Conservation (phyloP, 1,139 yeast species). For the Pichia sp. region DNA sequence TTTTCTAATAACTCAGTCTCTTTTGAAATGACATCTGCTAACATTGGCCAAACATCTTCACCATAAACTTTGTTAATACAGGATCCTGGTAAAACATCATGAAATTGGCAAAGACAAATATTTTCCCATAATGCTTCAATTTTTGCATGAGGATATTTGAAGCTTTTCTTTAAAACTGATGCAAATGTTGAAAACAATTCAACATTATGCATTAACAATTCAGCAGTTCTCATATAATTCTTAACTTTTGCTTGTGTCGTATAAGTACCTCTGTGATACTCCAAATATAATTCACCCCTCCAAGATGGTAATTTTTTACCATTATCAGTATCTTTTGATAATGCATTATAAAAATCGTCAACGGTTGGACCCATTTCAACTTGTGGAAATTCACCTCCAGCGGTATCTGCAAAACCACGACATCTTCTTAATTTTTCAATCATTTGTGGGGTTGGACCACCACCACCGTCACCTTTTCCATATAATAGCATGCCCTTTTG, state of each 20-base stretch:
- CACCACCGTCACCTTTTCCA: conserved; percentile 98
- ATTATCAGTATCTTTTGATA: conserved; percentile 54
- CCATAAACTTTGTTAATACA: conserved; percentile 91
- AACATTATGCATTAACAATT: conserved; percentile 72
- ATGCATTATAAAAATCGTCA: conserved; percentile 67
- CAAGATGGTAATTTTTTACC: conserved; percentile 75
- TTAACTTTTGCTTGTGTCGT: conserved; percentile 88
- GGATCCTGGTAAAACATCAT: conserved; percentile 94
- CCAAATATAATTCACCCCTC: conserved; percentile 91
- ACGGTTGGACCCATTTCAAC: conserved; percentile 73
- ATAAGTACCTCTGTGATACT: conserved; percentile 94
- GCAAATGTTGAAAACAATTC: conserved; percentile 78
- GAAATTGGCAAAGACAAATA: conserved; percentile 86
- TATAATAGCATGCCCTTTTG: conserved; percentile 75
- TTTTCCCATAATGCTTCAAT: conserved; percentile 80
- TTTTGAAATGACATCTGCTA: conserved; percentile 47
- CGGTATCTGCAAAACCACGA: conserved; percentile 77
- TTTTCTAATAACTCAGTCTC: conserved; percentile 48
- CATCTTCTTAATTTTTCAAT: conserved; percentile 85
- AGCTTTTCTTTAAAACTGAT: conserved; percentile 46
- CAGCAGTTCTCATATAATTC: conserved; percentile 72
- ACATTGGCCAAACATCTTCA: conserved; percentile 84
- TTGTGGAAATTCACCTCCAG: conserved; percentile 71
- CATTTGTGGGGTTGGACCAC: conserved; percentile 95
- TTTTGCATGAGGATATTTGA: conserved; percentile 63